Evolutionary conservation across 176 grass and related monocot genomes (phyloP), one percentile per base, ranked within the genome.

Genomic region (Cenchrus americanus): DNA sequence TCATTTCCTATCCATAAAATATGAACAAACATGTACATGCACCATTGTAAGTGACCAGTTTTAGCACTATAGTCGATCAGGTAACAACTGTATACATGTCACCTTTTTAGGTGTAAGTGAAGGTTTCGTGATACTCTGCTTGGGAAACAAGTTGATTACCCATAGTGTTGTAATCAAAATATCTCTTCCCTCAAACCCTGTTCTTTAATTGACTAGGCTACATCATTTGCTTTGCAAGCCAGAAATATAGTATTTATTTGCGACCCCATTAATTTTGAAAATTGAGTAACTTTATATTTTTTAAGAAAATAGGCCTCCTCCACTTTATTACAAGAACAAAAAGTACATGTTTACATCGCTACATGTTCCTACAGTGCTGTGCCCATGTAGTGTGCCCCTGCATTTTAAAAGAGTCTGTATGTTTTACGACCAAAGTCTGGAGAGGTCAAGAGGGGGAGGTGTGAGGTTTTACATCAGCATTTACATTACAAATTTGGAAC

Each of bases 31-130:
- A 81, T 76, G 18, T 50, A 41, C 14, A 8, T 66, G 11, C 24
- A 61, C 14, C 52, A 62, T 24, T 82, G 27, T 77, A 62, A 50
- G 61, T 68, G 77, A 71, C 55, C 22, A 49, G 64, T 69, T 76
- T 67, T 61, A 19, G 14, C 67, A 58, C 76, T 58, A 73, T 41
- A 21, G 55, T 55, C 17, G 23, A 76, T 52, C 60, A 54, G 55
- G 34, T 37, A 37, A 37, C 70, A 61, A 34, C 10, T 21, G 70
- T 51, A 50, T 27, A 17, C 48, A 5, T 3, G 46, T 3, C 43
- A 71, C 59, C 5, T 62, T 24, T 62, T 24, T 62, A 62, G 59
- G 26, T 62, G 59, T 26, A 62, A 62, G 21, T 24, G n/a, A 61
- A 11, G 22, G n/a, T 24, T 62, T 6, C 10, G 1, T 63, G 61